A percentile compares a stretch with the other conserved stretches of the same genome.
Conservation (phyloP, 106 monocot genomes). For the Phalaenopsis aphrodite region DNA sequence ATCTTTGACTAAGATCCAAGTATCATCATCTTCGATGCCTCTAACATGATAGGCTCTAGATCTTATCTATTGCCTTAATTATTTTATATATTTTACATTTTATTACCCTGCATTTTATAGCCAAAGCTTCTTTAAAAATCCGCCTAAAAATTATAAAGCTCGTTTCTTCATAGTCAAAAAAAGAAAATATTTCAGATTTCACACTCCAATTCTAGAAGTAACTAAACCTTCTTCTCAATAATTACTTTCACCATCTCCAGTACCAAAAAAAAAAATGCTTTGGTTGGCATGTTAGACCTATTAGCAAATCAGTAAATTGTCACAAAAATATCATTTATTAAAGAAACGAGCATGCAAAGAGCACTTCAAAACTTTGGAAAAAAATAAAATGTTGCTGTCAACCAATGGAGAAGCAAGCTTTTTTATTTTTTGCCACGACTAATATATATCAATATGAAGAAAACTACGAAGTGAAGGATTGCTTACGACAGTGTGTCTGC, state of each 20-base stretch:
- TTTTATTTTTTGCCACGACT: neutral
- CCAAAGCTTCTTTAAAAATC: neutral
- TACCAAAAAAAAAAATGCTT: neutral
- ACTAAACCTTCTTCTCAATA: neutral
- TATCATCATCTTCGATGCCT: neutral
- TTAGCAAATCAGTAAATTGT: neutral
- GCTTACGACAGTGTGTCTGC: conserved; percentile 80
- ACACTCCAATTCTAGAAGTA: neutral
- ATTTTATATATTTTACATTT: neutral
- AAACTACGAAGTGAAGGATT: neutral
- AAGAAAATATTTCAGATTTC: neutral
- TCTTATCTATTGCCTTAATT: neutral
- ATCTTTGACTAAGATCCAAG: neutral
- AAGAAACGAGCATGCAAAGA: neutral
- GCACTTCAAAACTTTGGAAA: neutral
- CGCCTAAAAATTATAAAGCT: neutral
- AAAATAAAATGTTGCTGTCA: neutral
- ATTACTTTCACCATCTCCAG: neutral
- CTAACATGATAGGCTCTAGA: neutral
- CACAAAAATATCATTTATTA: neutral
- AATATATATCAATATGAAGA: neutral
- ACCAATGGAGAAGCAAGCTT: neutral
- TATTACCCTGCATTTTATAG: neutral
- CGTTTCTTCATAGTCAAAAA: neutral
- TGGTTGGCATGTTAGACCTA: neutral